These are phyloP conservation scores for Curvularia verruculosa DNA, from an alignment of 2,329 filamentous ascomycete genomes.

Conservation along the genomic window DNA sequence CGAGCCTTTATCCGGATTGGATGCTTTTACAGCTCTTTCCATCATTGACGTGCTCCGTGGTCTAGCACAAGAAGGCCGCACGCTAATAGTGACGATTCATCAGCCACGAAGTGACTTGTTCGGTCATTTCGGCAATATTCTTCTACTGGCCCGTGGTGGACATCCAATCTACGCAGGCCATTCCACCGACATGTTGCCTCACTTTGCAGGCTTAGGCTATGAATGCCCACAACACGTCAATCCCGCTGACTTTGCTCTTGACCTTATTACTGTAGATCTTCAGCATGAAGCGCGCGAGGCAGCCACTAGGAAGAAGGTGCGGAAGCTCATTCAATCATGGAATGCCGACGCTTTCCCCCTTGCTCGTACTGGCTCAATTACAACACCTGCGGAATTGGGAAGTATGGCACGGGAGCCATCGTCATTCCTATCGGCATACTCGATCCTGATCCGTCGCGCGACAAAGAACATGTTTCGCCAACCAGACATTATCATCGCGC, in stretches of 20 bases:
- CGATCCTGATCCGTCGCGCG: conserved; percentile 70
- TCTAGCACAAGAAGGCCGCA: conserved; percentile 74
- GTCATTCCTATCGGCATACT: conserved; percentile 67
- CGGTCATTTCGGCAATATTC: conserved; percentile 70
- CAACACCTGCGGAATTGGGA: conserved; percentile 74
- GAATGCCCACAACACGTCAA: conserved; percentile 73
- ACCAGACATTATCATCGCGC: conserved; percentile 43
- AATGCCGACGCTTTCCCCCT: conserved; percentile 34
- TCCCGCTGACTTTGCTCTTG: conserved; percentile 77
- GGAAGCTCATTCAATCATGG: conserved; percentile 67
- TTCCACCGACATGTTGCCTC: conserved; percentile 67
- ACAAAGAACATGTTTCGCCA: conserved; percentile 63
- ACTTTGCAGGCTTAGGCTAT: conserved; percentile 66
- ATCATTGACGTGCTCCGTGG: conserved; percentile 72
- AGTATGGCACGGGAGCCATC: conserved; percentile 69
- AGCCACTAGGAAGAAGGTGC: conserved; percentile 67
- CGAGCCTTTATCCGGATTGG: conserved; percentile 76
- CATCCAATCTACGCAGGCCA: conserved; percentile 70
- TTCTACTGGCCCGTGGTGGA: conserved; percentile 74
- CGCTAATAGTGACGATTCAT: conserved; percentile 77
- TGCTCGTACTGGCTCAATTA: conserved; percentile 50
- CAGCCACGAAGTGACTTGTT: conserved; percentile 78
- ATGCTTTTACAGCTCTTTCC: conserved; percentile 78
- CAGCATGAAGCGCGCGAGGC: conserved; percentile 68
- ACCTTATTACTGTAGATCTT: conserved; percentile 77